phyloP scores from a whole-genome alignment of 805 yeast genomes.

The Suhomyces faveliae region DNA sequence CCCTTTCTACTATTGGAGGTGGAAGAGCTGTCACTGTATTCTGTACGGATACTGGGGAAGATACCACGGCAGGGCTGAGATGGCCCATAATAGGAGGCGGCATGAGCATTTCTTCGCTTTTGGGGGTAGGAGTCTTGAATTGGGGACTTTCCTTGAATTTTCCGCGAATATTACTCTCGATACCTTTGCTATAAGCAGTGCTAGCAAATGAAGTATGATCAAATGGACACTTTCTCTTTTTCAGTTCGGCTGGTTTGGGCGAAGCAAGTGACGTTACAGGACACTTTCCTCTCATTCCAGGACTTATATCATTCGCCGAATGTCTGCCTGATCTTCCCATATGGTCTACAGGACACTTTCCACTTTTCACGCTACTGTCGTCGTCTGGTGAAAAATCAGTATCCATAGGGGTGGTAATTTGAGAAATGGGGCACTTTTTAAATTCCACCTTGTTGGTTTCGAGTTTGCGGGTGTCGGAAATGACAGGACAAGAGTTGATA shows the following conservation, averaged over 20 bases:
- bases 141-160: slow-evolving; percentile 3
- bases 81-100: neutral
- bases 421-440: slow-evolving; percentile 25
- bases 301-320: neutral
- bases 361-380: neutral
- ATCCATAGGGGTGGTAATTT: slow-evolving; percentile 22
- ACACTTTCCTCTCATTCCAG: slow-evolving; percentile 3
- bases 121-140: slow-evolving; percentile 1
- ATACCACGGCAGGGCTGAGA: neutral
- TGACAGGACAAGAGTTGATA: slow-evolving; percentile 18
- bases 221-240: slow-evolving; percentile 33
- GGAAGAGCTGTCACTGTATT: neutral
- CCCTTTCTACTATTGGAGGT: neutral
- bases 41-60: neutral
- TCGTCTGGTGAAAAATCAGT: slow-evolving; percentile 7
- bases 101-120: neutral
- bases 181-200: slow-evolving; percentile 9
- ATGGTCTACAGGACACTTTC: slow-evolving; percentile 10
- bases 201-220: slow-evolving; percentile 19
- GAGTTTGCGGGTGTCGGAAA: slow-evolving; percentile 3
- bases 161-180: slow-evolving; percentile 22
- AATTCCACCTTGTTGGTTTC: slow-evolving; percentile 6
- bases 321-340: neutral
- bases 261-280: slow-evolving; percentile 7
- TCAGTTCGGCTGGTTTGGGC: slow-evolving; percentile 5